Conservation (phyloP, 2,329 filamentous ascomycete species). For the Macrophomina tecta region DNA sequence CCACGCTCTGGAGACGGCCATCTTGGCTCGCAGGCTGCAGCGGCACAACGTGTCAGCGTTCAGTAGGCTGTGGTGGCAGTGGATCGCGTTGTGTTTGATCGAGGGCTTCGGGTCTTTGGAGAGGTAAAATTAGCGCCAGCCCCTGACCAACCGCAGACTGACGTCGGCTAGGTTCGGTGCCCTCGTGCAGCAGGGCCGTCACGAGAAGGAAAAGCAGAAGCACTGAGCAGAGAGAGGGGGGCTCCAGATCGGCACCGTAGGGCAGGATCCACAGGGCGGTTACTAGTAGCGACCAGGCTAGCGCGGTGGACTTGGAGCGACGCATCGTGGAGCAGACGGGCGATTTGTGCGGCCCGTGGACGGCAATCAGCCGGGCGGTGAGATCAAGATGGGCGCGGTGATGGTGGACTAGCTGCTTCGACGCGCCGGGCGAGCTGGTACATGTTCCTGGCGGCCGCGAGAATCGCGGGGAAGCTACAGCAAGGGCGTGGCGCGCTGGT, state of each 20-base stretch:
- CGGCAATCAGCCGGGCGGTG: conserved; percentile 25
- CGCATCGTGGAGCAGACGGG: conserved; percentile 27
- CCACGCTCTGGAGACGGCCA: conserved; percentile 68
- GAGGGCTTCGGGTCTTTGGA: conserved; percentile 59
- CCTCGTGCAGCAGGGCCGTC: conserved; percentile 30
- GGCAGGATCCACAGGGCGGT: conserved; percentile 25
- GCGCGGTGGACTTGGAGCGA: conserved; percentile 21
- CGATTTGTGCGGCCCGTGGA: conserved; percentile 17
- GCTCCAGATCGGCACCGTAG: conserved; percentile 20
- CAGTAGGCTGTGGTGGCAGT: conserved; percentile 59
- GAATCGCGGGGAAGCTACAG: conserved; percentile 1
- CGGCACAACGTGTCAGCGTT: conserved; percentile 59
- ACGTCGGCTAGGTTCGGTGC: conserved; percentile 25
- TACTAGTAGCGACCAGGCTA: conserved; percentile 22
- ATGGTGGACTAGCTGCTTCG: neutral
- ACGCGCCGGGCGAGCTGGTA: conserved; percentile 4
- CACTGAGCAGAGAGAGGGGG: conserved; percentile 37
- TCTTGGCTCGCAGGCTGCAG: conserved; percentile 55
- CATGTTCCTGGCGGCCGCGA: conserved; percentile 5
- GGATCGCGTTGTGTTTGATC: conserved; percentile 58
- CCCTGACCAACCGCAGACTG: conserved; percentile 15
- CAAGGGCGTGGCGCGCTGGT: neutral
- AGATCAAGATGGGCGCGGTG: conserved; percentile 1
- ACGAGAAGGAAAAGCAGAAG: conserved; percentile 47
- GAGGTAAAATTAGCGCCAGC: conserved; percentile 39